A percentile compares a stretch with the other conserved stretches of the same genome.
Evolutionary conservation across 257 asterid species (phyloP).

Genomic region (Fraxinus quadrangulata): DNA sequence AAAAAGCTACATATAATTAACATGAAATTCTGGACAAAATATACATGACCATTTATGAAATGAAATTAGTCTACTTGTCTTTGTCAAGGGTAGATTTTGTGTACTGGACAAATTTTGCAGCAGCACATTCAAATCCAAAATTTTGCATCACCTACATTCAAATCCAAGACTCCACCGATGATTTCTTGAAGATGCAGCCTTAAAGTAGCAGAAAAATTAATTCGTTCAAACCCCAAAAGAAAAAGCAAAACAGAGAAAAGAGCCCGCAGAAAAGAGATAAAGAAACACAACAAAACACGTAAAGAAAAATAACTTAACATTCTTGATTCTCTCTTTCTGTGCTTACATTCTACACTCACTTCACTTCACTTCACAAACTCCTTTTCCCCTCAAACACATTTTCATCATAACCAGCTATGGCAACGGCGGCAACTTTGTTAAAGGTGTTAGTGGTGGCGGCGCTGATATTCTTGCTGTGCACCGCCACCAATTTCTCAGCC

Average conservation of each 20-base stretch:
- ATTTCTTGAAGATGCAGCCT: not conserved
- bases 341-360: not conserved
- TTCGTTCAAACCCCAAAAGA: conserved; percentile 20
- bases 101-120: too few relatives aligned
- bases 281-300: conserved; percentile 14
- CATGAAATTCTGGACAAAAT: too few relatives aligned
- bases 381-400: not conserved
- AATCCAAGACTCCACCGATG: not conserved
- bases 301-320: not conserved
- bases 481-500: conserved; percentile 1
- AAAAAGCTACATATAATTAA: too few relatives aligned
- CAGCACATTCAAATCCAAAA: too few relatives aligned
- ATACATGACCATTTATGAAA: too few relatives aligned
- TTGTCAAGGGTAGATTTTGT: too few relatives aligned
- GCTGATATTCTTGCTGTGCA: conserved; percentile 10
- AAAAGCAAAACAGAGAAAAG: conserved; percentile 22
- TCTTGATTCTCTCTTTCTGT: conserved; percentile 27
- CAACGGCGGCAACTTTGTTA: conserved; percentile 20
- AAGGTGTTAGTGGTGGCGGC: conserved; percentile 27
- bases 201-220: conserved; percentile 14
- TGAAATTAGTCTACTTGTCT: too few relatives aligned
- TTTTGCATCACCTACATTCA: not conserved
- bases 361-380: not conserved
- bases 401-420: conserved; percentile 18
- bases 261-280: not conserved